phyloP scores from a whole-genome alignment of 305 asterid genomes.

The Fraxinus ornus region DNA sequence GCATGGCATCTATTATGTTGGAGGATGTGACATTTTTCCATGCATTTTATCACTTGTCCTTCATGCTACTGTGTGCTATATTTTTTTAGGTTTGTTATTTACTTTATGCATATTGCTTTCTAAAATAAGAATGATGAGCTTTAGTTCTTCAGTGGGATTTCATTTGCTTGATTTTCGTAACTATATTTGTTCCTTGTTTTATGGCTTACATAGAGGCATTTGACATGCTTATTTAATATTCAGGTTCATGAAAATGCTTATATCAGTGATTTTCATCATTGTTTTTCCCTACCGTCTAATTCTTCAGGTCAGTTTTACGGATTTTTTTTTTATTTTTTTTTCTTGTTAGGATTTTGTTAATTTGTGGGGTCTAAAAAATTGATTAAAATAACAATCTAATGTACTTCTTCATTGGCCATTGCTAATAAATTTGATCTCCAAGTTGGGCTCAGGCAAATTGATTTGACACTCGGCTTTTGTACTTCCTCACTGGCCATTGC shows the following conservation, averaged over 20 bases:
- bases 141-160: neutral
- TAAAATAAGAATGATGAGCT: neutral
- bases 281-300: slow-evolving; percentile 70
- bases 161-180: slow-evolving; percentile 3
- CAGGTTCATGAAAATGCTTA: slow-evolving; percentile 98
- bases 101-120: neutral
- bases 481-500: neutral
- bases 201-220: slow-evolving; percentile 7
- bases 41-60: slow-evolving; percentile 7
- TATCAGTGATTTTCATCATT: slow-evolving; percentile 83
- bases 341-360: neutral
- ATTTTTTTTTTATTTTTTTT: neutral
- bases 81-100: neutral
- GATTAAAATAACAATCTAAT: neutral
- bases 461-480: neutral
- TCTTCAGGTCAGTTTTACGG: slow-evolving; percentile 57
- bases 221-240: slow-evolving; percentile 22
- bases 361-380: neutral
- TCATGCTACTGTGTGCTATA: neutral
- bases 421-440: neutral
- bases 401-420: neutral
- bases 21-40: slow-evolving; percentile 6
- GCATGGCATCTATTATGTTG: neutral
- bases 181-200: neutral
- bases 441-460: neutral